These are phyloP conservation scores for Silene coronaria DNA, from an alignment of 179 eudicot genomes.

Conservation along the genomic window DNA sequence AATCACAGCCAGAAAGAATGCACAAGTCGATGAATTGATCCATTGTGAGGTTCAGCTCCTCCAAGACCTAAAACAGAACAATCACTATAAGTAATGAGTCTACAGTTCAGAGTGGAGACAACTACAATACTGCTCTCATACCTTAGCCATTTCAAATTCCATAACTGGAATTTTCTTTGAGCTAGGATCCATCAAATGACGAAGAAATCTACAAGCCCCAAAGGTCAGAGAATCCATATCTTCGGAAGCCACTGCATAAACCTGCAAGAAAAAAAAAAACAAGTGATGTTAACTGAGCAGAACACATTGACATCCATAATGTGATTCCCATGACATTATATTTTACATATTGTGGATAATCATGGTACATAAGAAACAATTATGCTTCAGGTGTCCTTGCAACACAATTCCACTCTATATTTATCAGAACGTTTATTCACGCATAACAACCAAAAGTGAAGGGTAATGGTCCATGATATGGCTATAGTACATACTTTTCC, in stretches of 20 bases:
- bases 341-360: not conserved
- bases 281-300: not conserved
- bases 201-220: constrained; percentile 91
- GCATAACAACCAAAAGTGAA: not conserved
- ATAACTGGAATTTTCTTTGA: constrained; percentile 91
- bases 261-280: constrained; percentile 35
- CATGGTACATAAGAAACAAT: not conserved
- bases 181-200: constrained; percentile 98
- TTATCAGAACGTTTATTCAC: not conserved
- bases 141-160: constrained; percentile 98
- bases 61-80: constrained; percentile 61
- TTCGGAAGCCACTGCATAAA: constrained; percentile 95
- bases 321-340: not conserved
- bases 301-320: not conserved
- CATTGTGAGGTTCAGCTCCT: constrained; percentile 83
- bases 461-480: constrained; percentile 1
- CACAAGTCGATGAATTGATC: constrained; percentile 97
- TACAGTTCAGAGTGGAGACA: not conserved
- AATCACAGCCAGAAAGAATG: constrained; percentile 96
- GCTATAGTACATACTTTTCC: constrained; percentile 55
- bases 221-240: constrained; percentile 98
- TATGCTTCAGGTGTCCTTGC: not conserved
- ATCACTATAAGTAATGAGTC: constrained; percentile 4
- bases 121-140: constrained; percentile 16
- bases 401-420: constrained; percentile 4